These are phyloP conservation scores for Echinochloa phyllopogon DNA, from an alignment of 176 grass and related monocot species.

Conservation along the genomic window DNA sequence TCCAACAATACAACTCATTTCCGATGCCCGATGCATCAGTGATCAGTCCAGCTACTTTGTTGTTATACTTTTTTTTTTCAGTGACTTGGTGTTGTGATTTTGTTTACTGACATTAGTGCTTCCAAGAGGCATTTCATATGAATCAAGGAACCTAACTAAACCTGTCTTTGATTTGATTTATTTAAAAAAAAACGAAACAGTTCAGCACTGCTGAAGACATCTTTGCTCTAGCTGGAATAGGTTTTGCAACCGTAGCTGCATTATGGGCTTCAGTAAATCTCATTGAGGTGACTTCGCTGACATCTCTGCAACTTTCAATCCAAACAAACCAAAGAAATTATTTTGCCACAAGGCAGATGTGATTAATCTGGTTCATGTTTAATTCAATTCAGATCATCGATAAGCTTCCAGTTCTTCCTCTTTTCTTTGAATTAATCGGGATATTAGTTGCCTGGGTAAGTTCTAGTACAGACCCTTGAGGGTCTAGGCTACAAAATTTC, in stretches of 20 bases:
- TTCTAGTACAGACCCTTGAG: slow-evolving; percentile 3
- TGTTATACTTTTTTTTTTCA: background rate
- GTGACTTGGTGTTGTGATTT: background rate
- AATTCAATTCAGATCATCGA: slow-evolving; percentile 63
- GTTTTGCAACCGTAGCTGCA: slow-evolving; percentile 74
- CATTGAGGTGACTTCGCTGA: slow-evolving; percentile 51
- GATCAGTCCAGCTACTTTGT: background rate
- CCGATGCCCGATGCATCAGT: slow-evolving; percentile 1
- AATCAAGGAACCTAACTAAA: slow-evolving; percentile 7
- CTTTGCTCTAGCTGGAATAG: slow-evolving; percentile 78
- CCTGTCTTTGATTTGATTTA: background rate
- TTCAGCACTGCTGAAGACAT: slow-evolving; percentile 72
- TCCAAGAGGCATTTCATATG: background rate
- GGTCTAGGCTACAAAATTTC: background rate
- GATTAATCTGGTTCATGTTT: slow-evolving; percentile 21
- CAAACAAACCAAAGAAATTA: background rate
- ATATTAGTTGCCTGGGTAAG: slow-evolving; percentile 84
- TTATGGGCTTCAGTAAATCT: slow-evolving; percentile 74
- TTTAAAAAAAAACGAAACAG: slow-evolving; percentile 37
- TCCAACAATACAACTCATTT: background rate
- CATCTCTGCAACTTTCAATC: background rate
- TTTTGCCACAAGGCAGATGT: background rate
- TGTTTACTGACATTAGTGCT: background rate
- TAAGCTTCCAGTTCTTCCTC: slow-evolving; percentile 78
- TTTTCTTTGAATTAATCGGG: slow-evolving; percentile 71